These are phyloP conservation scores for Dryas alaskensis DNA, from an alignment of 306 rosid species.

Conservation along the genomic window DNA sequence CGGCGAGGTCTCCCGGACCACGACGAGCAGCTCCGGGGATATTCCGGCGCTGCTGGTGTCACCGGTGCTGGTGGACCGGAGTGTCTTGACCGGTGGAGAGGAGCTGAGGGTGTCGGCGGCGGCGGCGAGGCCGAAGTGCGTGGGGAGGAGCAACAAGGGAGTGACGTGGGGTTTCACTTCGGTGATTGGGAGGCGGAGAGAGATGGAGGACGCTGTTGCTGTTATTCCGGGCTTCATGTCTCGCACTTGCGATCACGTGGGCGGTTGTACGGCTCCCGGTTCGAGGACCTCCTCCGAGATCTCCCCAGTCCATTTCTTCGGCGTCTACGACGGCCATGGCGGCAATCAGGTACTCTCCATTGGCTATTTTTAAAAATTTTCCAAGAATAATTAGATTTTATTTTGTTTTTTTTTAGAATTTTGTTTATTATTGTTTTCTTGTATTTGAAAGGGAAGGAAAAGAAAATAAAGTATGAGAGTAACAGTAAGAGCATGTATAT, in stretches of 20 bases:
- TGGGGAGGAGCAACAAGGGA: constrained; percentile 57
- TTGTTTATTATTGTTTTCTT: neutral
- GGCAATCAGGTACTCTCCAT: constrained; percentile 61
- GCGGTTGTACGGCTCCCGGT: constrained; percentile 70
- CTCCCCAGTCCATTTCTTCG: constrained; percentile 70
- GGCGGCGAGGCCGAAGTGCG: constrained; percentile 50
- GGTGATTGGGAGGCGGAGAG: constrained; percentile 68
- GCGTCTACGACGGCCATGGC: constrained; percentile 86
- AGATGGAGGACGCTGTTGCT: constrained; percentile 81
- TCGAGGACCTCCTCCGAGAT: constrained; percentile 60
- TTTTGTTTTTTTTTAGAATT: neutral
- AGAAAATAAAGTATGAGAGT: neutral
- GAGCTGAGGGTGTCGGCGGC: neutral
- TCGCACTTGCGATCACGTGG: constrained; percentile 55
- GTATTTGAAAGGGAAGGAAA: neutral
- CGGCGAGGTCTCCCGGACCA: constrained; percentile 48
- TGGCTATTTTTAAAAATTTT: neutral
- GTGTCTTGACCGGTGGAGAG: neutral
- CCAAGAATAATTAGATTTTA: neutral
- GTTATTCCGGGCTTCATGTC: constrained; percentile 63
- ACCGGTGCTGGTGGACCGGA: constrained; percentile 13
- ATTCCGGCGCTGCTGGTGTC: constrained; percentile 28
- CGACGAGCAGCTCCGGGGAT: constrained; percentile 59
- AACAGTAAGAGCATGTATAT: neutral
- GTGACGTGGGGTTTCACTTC: constrained; percentile 61